Base-by-base conservation (phyloP, 1,139 yeast genomes). In the Debaryomyces coudertii region DNA sequence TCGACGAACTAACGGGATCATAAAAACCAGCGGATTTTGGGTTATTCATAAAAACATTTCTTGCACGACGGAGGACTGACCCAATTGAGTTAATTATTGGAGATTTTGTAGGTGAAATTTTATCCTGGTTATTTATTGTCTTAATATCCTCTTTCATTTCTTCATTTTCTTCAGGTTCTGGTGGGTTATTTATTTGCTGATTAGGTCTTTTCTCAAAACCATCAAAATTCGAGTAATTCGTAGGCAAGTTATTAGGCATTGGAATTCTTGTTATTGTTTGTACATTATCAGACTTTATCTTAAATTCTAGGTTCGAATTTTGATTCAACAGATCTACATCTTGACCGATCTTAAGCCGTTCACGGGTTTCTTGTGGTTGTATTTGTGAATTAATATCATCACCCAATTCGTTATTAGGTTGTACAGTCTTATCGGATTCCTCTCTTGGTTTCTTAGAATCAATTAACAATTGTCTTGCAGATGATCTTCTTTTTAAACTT, bases 1-100 rank as follows among this genome's bases (percentile, higher is more conserved):
- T 27, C 5, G 44, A 35, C 4, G 14, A 23, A 12, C 43, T 25
- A 8, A 31, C 38, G 11, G 40, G 16, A 11, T 42, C 44, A 11
- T 42, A 42, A 22, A 29, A 42, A 3, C 36, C 44, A 4, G 24
- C 40, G 8, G 44, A 42, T 24, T 28, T 42, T 18, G 47, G 27
- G 24, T 41, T 36, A 22, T 12, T 40, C 31, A 53, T 46, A 36
- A 56, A 54, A 4, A 55, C 56, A 44, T 56, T 56, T 45, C 60
- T 47, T 2, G 60, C 51, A 8, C 60, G 47, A 7, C 57, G 50
- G 25, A 56, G 48, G 16, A 47, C 49, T 5, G 56, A 53, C 2
- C 47, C 54, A 11, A 52, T 40, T 5, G 45, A 45, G 40, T 36
- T 45, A 9, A 42, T 34, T n/a, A 35, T 22, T 6, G 44, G 44